Percentiles rank a stretch among this genome's conserved stretches.
phyloP scores from a whole-genome alignment of 805 yeast genomes.

The Yamadazyma sp. region DNA sequence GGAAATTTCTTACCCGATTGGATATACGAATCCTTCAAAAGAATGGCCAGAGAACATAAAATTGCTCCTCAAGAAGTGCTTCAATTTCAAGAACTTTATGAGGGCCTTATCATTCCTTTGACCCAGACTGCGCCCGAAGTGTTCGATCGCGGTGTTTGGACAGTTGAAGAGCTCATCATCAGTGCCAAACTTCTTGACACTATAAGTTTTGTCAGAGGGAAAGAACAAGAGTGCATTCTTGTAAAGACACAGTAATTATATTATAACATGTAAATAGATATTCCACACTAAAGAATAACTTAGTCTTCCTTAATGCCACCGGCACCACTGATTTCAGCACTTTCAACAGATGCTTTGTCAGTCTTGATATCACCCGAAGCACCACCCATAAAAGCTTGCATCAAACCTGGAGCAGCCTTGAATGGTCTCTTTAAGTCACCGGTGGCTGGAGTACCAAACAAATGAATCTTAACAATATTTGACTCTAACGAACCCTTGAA shows the following conservation, averaged over 20 bases:
- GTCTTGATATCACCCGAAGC: constrained; percentile 55
- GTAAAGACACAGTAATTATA: constrained; percentile 18
- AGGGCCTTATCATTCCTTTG: constrained; percentile 51
- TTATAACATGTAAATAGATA: constrained; percentile 3
- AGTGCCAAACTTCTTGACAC: constrained; percentile 55
- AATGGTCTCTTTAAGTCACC: constrained; percentile 97
- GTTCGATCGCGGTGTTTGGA: constrained; percentile 51
- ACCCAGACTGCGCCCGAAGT: constrained; percentile 55
- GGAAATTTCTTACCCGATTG: constrained; percentile 49
- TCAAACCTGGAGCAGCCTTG: constrained; percentile 64
- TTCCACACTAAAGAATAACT: constrained; percentile 11
- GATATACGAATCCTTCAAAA: constrained; percentile 41
- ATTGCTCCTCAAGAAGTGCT: constrained; percentile 54
- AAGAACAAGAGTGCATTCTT: constrained; percentile 43
- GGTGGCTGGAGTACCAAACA: constrained; percentile 75
- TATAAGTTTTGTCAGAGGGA: constrained; percentile 47
- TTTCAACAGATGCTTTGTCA: constrained; percentile 83
- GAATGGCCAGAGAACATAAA: constrained; percentile 34
- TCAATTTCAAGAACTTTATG: constrained; percentile 54
- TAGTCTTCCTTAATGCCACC: constrained; percentile 91
- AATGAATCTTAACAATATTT: constrained; percentile 87
- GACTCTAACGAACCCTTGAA: constrained; percentile 87
- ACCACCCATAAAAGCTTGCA: constrained; percentile 64
- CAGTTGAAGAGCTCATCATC: constrained; percentile 45
- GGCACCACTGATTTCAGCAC: constrained; percentile 79